A percentile compares a stretch with the other conserved stretches of the same genome.
These are phyloP conservation scores for Dryadomyces quercivorus DNA, from an alignment of 2,329 filamentous ascomycete genomes.

Conservation along the genomic window DNA sequence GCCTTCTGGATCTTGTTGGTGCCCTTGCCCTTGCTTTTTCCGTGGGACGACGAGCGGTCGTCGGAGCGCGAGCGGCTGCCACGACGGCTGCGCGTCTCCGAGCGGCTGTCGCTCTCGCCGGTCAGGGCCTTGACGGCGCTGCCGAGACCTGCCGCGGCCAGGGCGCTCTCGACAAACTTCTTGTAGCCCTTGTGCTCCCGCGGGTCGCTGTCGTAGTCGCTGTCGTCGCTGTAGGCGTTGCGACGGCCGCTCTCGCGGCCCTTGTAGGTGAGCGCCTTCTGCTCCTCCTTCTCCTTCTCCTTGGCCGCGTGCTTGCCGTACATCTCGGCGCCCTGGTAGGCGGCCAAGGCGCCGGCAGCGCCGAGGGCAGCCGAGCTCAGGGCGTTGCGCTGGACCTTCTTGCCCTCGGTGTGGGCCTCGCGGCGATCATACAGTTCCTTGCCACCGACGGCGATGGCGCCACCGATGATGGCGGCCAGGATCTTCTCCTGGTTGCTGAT, in stretches of 20 bases:
- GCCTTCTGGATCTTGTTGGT: conserved; percentile 65
- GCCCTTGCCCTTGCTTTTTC: conserved; percentile 25
- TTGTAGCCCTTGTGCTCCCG: conserved; percentile 49
- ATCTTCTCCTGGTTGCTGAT: conserved; percentile 54
- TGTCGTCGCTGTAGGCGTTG: conserved; percentile 45
- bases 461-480: conserved; percentile 52
- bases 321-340: conserved; percentile 49
- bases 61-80: conserved; percentile 24
- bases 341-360: conserved; percentile 51
- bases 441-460: conserved; percentile 50
- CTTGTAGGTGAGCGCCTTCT: conserved; percentile 29
- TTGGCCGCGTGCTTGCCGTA: conserved; percentile 48
- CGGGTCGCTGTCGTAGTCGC: conserved; percentile 45
- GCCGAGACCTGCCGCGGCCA: conserved; percentile 49
- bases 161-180: conserved; percentile 50
- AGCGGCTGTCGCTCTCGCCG: conserved; percentile 25
- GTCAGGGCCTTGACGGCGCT: conserved; percentile 48
- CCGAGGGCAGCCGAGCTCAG: conserved; percentile 49
- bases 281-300: conserved; percentile 39
- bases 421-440: conserved; percentile 55
- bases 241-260: conserved; percentile 38
- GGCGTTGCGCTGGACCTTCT: conserved; percentile 41
- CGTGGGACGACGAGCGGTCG: conserved; percentile 40
- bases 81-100: conserved; percentile 32
- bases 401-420: conserved; percentile 39